Percentiles rank a stretch among this genome's conserved stretches.
These are phyloP conservation scores for Ceriops tagal DNA, from an alignment of 345 rosid species.

Conservation along the genomic window DNA sequence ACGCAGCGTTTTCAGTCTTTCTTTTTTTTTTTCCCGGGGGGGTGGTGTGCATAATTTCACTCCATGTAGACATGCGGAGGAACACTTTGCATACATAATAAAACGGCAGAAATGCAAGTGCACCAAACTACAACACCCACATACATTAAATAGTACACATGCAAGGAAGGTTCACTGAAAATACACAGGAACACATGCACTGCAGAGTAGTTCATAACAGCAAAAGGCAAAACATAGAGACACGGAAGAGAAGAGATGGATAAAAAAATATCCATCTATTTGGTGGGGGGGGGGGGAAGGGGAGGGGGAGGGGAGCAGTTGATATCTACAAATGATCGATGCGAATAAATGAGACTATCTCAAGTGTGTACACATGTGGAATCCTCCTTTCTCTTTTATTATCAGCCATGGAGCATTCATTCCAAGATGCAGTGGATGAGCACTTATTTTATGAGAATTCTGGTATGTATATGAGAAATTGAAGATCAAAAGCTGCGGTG, in stretches of 20 bases:
- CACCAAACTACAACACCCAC: background rate
- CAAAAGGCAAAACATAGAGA: constrained; percentile 13
- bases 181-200: background rate
- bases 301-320: constrained; percentile 3
- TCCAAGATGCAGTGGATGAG: background rate
- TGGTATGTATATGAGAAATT: background rate
- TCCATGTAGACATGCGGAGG: too few species aligned
- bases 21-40: too few species aligned
- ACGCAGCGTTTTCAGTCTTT: background rate
- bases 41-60: too few species aligned
- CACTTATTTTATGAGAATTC: background rate
- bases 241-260: constrained; percentile 14
- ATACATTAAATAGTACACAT: background rate
- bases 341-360: constrained; percentile 11
- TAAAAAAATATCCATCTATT: constrained; percentile 11
- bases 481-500: constrained; percentile 20
- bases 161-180: background rate
- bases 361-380: background rate
- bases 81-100: too few species aligned
- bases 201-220: constrained; percentile 8
- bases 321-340: constrained; percentile 21
- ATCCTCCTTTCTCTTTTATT: constrained; percentile 18
- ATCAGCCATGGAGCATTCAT: background rate
- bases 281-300: background rate
- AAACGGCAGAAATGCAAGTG: background rate